Evolutionary conservation across 805 yeast genomes (phyloP).

Genomic region (Kazachstania kunashirensis): DNA sequence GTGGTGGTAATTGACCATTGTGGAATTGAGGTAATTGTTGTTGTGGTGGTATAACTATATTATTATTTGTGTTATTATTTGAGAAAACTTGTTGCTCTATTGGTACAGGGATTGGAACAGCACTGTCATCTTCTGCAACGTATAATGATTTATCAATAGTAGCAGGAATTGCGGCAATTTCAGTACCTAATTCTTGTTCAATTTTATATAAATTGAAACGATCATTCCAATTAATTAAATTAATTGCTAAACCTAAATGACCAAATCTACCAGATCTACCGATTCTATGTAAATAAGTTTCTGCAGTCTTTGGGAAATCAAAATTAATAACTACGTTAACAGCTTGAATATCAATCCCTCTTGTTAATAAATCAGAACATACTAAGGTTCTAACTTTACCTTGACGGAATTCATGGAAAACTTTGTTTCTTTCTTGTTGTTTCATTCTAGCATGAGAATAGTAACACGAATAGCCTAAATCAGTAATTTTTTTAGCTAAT

Average conservation of each 20-base stretch:
- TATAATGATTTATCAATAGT: conserved; percentile 80
- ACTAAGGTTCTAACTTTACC: conserved; percentile 96
- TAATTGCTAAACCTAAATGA: conserved; percentile 94
- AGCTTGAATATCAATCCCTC: conserved; percentile 99
- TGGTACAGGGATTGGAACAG: conserved; percentile 85
- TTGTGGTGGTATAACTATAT: conserved; percentile 13
- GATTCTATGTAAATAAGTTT: conserved; percentile 93
- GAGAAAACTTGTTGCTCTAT: conserved; percentile 36
- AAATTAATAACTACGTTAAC: conserved; percentile 96
- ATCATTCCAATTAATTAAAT: conserved; percentile 93
- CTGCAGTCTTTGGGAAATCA: conserved; percentile 97
- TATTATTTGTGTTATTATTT: conserved; percentile 27
- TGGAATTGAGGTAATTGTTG: conserved; percentile 8
- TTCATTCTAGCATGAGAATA: conserved; percentile 97
- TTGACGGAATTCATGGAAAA: conserved; percentile 96
- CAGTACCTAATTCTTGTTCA: conserved; percentile 96
- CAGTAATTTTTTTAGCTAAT: conserved; percentile 91
- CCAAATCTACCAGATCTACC: conserved; percentile 99
- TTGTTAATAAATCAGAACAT: conserved; percentile 89
- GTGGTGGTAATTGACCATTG: conserved; percentile 19
- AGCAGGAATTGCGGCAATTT: conserved; percentile 94
- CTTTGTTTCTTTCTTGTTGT: conserved; percentile 93
- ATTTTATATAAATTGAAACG: conserved; percentile 87
- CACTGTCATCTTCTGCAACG: conserved; percentile 65
- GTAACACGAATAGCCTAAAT: conserved; percentile 91